Conservation (phyloP, 1,284 basidiomycete species). For the Gymnopus androsaceus region DNA sequence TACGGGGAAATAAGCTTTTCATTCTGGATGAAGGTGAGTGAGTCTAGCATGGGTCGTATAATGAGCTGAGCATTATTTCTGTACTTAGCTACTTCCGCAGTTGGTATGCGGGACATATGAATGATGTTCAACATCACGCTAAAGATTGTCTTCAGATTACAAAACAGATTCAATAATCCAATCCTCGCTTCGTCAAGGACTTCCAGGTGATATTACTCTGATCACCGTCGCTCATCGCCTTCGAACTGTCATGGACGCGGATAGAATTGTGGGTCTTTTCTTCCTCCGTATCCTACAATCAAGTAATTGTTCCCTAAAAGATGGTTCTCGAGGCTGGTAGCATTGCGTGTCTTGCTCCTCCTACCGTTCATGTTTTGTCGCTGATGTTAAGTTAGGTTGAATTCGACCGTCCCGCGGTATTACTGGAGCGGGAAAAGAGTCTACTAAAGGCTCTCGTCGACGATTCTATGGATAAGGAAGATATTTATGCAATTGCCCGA, state of each 20-base stretch:
- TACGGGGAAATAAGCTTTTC: constrained; percentile 57
- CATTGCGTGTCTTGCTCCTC: constrained; percentile 22
- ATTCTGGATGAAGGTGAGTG: constrained; percentile 68
- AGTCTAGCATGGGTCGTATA: too few relatives aligned
- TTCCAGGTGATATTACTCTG: constrained; percentile 56
- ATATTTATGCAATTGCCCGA: too few relatives aligned
- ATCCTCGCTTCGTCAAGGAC: constrained; percentile 53
- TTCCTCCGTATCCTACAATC: background rate
- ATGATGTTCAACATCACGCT: background rate
- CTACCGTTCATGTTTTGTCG: background rate
- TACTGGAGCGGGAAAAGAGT: constrained; percentile 36
- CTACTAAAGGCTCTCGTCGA: constrained; percentile 38
- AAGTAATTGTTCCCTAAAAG: background rate
- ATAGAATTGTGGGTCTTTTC: constrained; percentile 12
- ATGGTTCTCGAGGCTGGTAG: constrained; percentile 42
- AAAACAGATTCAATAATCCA: constrained; percentile 63
- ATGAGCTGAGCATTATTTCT: too few relatives aligned
- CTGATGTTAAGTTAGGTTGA: constrained; percentile 26
- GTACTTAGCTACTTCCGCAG: constrained; percentile 58
- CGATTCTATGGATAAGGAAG: constrained; percentile 38
- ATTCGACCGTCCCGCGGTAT: constrained; percentile 36
- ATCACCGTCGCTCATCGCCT: constrained; percentile 61
- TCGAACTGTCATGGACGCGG: constrained; percentile 17
- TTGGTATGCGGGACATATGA: constrained; percentile 35
- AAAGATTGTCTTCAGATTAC: constrained; percentile 42